Evolutionary conservation across 768 basidiomycete species (phyloP).

Genomic region (Hygrophorus pudorinus): DNA sequence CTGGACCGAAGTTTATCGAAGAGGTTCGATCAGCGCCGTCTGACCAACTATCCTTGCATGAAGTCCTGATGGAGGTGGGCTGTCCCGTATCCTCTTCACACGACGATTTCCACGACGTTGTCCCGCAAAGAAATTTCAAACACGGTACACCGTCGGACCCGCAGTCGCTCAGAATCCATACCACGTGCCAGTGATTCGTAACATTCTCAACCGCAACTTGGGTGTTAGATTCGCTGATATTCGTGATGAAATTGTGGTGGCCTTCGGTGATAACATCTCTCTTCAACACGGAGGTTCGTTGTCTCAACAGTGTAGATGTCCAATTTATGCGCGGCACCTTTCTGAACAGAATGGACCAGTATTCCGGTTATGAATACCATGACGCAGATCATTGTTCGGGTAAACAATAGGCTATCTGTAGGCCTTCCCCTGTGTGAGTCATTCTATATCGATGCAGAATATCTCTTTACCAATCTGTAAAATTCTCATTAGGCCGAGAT

Average conservation of each 20-base stretch:
- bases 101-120: conserved; percentile 13
- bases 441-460: not conserved
- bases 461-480: too few relatives aligned
- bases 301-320: too few relatives aligned
- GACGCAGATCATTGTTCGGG: conserved; percentile 19
- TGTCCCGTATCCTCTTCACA: too few relatives aligned
- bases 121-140: conserved; percentile 11
- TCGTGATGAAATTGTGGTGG: conserved; percentile 12
- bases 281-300: too few relatives aligned
- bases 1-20: conserved; percentile 31
- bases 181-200: conserved; percentile 12
- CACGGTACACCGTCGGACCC: conserved; percentile 24
- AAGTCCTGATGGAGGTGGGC: too few relatives aligned
- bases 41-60: conserved; percentile 21
- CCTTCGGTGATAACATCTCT: conserved; percentile 13
- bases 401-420: conserved; percentile 24
- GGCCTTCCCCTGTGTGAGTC: conserved; percentile 22
- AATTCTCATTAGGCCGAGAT: conserved; percentile 16
- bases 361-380: conserved; percentile 12
- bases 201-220: conserved; percentile 12
- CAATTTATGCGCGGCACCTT: too few relatives aligned
- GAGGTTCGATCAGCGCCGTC: conserved; percentile 33
- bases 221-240: conserved; percentile 10
- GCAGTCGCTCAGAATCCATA: conserved; percentile 8
- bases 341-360: conserved; percentile 7